Percentiles rank a stretch among this genome's conserved stretches.
phyloP scores from a whole-genome alignment of 345 rosid species.

The Erucastrum elatum region DNA sequence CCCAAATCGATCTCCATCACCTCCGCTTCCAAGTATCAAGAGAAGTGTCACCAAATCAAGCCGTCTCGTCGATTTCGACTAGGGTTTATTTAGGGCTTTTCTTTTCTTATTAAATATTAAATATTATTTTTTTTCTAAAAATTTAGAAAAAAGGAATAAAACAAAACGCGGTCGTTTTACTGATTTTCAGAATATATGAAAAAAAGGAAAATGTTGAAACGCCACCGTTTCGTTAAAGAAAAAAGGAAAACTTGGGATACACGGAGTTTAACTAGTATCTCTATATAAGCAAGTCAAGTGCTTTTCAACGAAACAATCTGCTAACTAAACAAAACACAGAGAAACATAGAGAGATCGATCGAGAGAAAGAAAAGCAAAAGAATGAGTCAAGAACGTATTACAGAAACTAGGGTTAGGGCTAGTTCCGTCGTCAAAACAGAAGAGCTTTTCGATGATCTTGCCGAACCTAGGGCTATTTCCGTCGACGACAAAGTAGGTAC shows the following conservation, averaged over 20 bases:
- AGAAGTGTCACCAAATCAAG: not conserved
- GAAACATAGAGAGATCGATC: not conserved
- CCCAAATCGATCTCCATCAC: conserved; percentile 80
- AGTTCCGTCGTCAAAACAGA: not conserved
- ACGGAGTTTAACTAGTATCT: not conserved
- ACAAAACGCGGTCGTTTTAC: not conserved
- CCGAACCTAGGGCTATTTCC: conserved; percentile 24
- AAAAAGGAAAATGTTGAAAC: not conserved
- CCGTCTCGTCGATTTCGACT: not conserved
- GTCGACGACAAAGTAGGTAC: conserved; percentile 50
- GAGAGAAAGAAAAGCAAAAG: not conserved
- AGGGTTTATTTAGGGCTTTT: conserved; percentile 29
- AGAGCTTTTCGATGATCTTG: conserved; percentile 26
- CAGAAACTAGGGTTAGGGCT: not conserved
- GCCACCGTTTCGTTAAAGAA: not conserved
- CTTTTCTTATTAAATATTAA: not conserved
- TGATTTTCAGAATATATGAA: not conserved
- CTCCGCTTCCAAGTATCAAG: not conserved
- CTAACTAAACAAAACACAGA: not conserved
- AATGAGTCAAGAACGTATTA: not conserved
- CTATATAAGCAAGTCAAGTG: not conserved
- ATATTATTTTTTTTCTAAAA: not conserved
- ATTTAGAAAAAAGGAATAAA: not conserved
- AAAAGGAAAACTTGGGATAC: not conserved
- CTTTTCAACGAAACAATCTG: not conserved